Conservation (phyloP, 2,329 filamentous ascomycete genomes). For the Amauroascus niger region DNA sequence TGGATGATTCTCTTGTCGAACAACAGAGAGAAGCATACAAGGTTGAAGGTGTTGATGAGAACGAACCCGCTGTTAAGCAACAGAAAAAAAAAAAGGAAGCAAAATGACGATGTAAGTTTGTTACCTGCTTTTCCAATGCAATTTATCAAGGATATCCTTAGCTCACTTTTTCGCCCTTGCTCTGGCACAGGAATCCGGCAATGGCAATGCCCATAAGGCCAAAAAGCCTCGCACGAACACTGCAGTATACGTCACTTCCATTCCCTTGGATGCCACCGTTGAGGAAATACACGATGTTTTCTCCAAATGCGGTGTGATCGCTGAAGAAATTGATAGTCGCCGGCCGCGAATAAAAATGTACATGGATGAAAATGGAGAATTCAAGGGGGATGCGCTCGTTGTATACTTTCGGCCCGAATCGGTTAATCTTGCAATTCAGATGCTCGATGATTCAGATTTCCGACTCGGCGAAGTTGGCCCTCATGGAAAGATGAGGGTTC, state of each 20-base stretch:
- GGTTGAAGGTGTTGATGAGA: constrained; percentile 50
- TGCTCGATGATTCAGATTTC: constrained; percentile 55
- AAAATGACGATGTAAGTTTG: constrained; percentile 42
- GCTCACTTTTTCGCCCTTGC: background rate
- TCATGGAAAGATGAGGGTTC: constrained; percentile 63
- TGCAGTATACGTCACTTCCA: constrained; percentile 81
- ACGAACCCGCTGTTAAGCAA: constrained; percentile 40
- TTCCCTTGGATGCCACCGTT: constrained; percentile 67
- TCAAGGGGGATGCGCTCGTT: constrained; percentile 87
- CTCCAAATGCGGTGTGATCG: constrained; percentile 81
- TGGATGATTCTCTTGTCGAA: constrained; percentile 51
- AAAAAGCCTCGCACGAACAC: constrained; percentile 59
- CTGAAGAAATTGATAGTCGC: constrained; percentile 84
- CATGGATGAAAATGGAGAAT: constrained; percentile 64
- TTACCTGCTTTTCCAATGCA: background rate
- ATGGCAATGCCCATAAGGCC: constrained; percentile 27
- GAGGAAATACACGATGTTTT: constrained; percentile 78
- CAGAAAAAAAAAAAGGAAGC: constrained; percentile 47
- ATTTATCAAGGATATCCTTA: background rate
- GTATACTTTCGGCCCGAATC: constrained; percentile 94
- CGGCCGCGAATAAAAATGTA: constrained; percentile 90
- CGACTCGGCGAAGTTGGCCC: constrained; percentile 49
- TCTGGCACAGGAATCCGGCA: constrained; percentile 19
- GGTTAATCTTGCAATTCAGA: constrained; percentile 56
- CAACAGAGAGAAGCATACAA: constrained; percentile 54